Conservation (phyloP, 2,329 filamentous ascomycete genomes). For the Trichoderma atroviride region DNA sequence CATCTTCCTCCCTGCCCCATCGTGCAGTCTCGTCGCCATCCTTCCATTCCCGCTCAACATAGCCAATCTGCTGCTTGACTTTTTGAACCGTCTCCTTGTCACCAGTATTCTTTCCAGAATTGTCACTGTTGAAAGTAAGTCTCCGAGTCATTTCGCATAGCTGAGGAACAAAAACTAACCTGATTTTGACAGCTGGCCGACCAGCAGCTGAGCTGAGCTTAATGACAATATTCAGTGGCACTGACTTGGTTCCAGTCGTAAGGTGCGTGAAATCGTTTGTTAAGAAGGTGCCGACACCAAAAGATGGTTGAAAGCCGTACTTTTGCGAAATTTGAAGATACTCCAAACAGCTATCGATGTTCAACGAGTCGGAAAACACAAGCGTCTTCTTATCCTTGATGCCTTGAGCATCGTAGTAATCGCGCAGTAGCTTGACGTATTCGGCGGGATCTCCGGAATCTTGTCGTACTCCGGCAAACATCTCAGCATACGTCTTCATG, state of each 20-base stretch:
- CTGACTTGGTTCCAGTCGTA: conserved; percentile 77
- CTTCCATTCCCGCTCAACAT: conserved; percentile 81
- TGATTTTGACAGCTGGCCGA: conserved; percentile 87
- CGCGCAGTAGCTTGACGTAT: conserved; percentile 76
- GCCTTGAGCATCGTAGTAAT: conserved; percentile 76
- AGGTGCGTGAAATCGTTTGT: conserved; percentile 88
- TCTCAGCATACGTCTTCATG: conserved; percentile 71
- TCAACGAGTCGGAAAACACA: conserved; percentile 93
- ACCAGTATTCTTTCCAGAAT: conserved; percentile 92
- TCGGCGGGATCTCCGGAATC: conserved; percentile 84
- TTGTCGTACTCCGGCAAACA: conserved; percentile 83
- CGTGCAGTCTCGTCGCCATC: conserved; percentile 80
- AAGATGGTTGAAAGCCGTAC: conserved; percentile 80
- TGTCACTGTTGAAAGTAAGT: conserved; percentile 57
- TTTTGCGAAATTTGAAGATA: conserved; percentile 85
- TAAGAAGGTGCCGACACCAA: conserved; percentile 93
- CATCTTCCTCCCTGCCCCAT: conserved; percentile 66
- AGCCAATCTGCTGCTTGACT: conserved; percentile 85
- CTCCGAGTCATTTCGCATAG: neutral
- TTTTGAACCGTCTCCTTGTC: conserved; percentile 75
- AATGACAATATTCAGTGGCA: conserved; percentile 95
- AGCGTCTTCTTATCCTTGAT: conserved; percentile 83
- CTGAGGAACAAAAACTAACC: conserved; percentile 35
- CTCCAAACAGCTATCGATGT: conserved; percentile 86
- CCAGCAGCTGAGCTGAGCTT: conserved; percentile 87